Evolutionary conservation across 108 stramenopile species (phyloP).

Genomic region (Nannochloropsis oceanica): DNA sequence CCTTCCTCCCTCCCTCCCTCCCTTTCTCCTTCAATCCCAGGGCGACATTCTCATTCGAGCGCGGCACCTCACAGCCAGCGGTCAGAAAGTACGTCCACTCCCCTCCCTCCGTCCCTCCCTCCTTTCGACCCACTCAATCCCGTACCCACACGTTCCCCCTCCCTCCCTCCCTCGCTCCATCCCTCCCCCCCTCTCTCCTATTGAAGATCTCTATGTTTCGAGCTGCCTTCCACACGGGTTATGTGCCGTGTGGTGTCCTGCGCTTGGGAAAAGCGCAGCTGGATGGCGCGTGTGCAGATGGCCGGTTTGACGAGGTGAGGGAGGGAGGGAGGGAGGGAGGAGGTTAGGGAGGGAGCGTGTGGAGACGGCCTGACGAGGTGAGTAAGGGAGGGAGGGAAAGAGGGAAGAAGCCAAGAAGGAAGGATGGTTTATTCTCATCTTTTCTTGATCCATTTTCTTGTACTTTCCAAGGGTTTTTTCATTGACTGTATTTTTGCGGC

Average conservation of each 20-base stretch:
- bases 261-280: conserved; percentile 74
- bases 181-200: conserved; percentile 34
- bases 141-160: neutral
- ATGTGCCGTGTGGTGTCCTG: conserved; percentile 71
- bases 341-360: conserved; percentile 61
- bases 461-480: neutral
- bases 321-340: neutral
- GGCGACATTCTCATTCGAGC: neutral
- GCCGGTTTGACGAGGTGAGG: conserved; percentile 51
- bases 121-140: conserved; percentile 45
- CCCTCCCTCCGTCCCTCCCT: neutral
- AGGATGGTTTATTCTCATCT: neutral
- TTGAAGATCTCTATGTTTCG: conserved; percentile 75
- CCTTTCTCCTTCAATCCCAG: neutral
- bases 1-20: neutral
- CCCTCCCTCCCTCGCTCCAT: conserved; percentile 35
- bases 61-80: too few relatives aligned
- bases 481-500: neutral
- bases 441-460: neutral
- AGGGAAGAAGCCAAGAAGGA: neutral
- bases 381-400: neutral
- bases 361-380: conserved; percentile 50
- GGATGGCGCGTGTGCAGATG: conserved; percentile 78
- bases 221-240: conserved; percentile 91
- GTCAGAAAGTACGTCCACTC: too few relatives aligned